Conservation (phyloP, 2,329 filamentous ascomycete species). For the Pezicula neosporulosa region DNA sequence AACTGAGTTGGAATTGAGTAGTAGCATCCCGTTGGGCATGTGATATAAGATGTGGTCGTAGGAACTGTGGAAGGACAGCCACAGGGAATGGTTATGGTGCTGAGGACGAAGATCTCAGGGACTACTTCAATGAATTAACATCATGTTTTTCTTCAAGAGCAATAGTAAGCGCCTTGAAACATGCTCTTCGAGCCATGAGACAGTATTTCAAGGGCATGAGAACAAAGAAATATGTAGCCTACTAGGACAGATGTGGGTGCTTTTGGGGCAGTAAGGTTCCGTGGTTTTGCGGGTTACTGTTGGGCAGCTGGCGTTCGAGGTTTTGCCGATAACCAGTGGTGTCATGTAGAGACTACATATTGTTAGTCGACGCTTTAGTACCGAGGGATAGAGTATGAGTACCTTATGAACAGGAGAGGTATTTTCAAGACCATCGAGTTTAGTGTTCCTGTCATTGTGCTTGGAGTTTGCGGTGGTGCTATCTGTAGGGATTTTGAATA, state of each 20-base stretch:
- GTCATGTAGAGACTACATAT: too few relatives aligned
- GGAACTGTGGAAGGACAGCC: constrained; percentile 20
- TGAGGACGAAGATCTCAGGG: constrained; percentile 15
- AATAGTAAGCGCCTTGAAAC: constrained; percentile 5
- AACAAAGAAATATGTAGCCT: too few relatives aligned
- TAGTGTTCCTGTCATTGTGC: too few relatives aligned
- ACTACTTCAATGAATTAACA: background rate
- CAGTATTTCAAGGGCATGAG: background rate
- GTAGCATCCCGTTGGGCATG: constrained; percentile 13
- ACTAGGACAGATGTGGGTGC: background rate
- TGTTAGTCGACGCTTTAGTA: too few relatives aligned
- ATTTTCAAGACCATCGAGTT: too few relatives aligned
- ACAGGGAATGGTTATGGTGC: constrained; percentile 17
- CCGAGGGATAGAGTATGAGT: too few relatives aligned
- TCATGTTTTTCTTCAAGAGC: constrained; percentile 9
- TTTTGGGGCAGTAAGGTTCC: background rate
- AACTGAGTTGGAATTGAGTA: background rate
- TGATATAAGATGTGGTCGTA: constrained; percentile 15
- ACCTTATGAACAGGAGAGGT: too few relatives aligned
- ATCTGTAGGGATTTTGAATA: too few relatives aligned
- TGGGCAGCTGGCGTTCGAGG: background rate
- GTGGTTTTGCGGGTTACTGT: background rate
- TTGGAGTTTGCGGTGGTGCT: too few relatives aligned
- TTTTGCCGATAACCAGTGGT: too few relatives aligned
- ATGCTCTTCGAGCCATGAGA: constrained; percentile 20